Base-by-base conservation (phyloP, 192 early-diverging fungal genomes). In the Coemansia sp. region DNA sequence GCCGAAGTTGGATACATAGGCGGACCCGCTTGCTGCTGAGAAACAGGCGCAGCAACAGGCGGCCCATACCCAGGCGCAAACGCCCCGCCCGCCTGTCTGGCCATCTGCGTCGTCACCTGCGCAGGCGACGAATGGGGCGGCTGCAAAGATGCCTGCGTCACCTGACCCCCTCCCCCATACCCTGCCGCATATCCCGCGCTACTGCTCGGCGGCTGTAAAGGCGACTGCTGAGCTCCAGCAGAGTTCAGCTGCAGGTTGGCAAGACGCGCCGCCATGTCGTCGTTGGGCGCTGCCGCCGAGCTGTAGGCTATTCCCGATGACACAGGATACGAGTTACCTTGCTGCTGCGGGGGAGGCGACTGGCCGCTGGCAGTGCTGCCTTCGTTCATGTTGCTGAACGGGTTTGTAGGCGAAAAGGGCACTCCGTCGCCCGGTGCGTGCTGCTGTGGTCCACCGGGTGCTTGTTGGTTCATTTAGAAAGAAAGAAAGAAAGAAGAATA, bases 31-130 rank as follows among this genome's bases (percentile, higher is more conserved):
- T 52, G 57, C 34, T 54, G 53, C 17, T 47, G 53, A 48, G 47
- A 12, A 13, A 21, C 34, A 23, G 61, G 21, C 24, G 18, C 19
- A 0, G 56, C 25, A 0, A 39, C 24, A 8, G 63, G 63, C 37
- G 73, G 73, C n/a, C 73, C 73, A 39, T 77, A 77, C 0, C 73
- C 73, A 10, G 67, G 73, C n/a, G 73, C 73, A 66, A 63, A 77
- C 25, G 55, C 18, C 25, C 63, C 57, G 11, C 57, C 56, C n/a
- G 55, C 34, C 19, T 51, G 55, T 11, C 49, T 51, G 24, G 54
- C n/a, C 54, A 43, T 18, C 44, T 55, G 59, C 45, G 51, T 13
- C 41, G 39, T 39, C 19, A 38, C 46, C 38, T 45, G 44, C 57
- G 45, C 30, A 39, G 57, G 46, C 27, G 57, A 59, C 9, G 45